Conservation (phyloP, 805 yeast species). For the Candida orba region DNA sequence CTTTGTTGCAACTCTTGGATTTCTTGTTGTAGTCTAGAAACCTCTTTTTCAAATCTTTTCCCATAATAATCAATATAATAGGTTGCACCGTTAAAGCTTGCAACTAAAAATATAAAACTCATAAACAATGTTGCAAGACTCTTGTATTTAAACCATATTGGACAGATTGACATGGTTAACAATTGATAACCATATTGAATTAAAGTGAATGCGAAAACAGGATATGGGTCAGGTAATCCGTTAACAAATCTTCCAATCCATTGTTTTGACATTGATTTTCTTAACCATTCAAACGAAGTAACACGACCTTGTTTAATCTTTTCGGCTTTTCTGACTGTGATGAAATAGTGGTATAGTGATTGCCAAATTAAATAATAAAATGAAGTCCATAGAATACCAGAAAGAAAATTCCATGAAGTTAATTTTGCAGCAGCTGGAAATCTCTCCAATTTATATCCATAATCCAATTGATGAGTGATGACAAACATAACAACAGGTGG, state of each 20-base stretch:
- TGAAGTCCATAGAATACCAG: conserved; percentile 73
- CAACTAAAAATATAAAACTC: conserved; percentile 63
- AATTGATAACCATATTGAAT: conserved; percentile 86
- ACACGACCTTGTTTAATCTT: conserved; percentile 80
- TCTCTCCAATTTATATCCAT: conserved; percentile 41
- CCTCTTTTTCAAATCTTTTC: conserved; percentile 81
- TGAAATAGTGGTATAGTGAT: conserved; percentile 80
- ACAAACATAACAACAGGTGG: conserved; percentile 88
- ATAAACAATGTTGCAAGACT: conserved; percentile 62
- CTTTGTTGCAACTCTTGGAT: conserved; percentile 50
- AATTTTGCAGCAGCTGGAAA: conserved; percentile 77
- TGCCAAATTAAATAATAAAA: conserved; percentile 87
- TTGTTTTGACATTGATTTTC: conserved; percentile 60
- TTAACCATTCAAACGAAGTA: conserved; percentile 81
- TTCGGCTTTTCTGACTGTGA: conserved; percentile 70
- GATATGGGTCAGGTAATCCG: conserved; percentile 74
- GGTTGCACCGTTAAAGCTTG: conserved; percentile 91
- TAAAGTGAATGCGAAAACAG: conserved; percentile 78
- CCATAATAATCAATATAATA: conserved; percentile 92
- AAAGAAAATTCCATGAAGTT: conserved; percentile 62
- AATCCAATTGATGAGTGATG: conserved; percentile 64
- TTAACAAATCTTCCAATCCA: conserved; percentile 73
- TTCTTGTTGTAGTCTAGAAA: conserved; percentile 60
- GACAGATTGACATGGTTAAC: conserved; percentile 80
- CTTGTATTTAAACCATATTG: conserved; percentile 75